Conservation (phyloP, 1,284 basidiomycete species). For the Ganoderma leucocontextum region DNA sequence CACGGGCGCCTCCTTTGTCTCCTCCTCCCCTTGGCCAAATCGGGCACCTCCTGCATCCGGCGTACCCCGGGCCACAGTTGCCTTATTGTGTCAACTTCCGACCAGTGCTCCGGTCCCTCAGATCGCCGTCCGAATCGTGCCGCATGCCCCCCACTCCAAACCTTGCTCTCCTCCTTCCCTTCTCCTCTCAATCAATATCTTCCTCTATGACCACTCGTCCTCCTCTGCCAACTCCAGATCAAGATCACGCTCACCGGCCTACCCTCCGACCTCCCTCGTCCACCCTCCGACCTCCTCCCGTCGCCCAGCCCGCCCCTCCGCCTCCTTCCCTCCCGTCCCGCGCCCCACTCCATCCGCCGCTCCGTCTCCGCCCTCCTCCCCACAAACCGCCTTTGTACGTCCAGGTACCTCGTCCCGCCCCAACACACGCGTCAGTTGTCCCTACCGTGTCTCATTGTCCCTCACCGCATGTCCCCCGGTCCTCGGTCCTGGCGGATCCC, state of each 20-base stretch:
- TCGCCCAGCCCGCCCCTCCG: conserved; percentile 9
- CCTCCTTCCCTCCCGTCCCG: conserved; percentile 11
- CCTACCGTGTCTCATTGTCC: too few relatives aligned
- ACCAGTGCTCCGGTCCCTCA: conserved; percentile 9
- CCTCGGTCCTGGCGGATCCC: neutral
- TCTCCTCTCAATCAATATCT: neutral
- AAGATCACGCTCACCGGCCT: conserved; percentile 8
- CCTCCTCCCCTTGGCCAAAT: conserved; percentile 11
- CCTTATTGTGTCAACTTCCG: conserved; percentile 9
- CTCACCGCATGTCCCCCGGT: too few relatives aligned
- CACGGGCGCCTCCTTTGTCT: conserved; percentile 28
- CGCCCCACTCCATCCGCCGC: neutral
- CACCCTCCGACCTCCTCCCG: neutral
- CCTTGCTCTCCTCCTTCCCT: neutral
- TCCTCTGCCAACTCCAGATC: neutral
- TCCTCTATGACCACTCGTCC: neutral
- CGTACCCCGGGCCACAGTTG: conserved; percentile 8
- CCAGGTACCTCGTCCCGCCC: neutral
- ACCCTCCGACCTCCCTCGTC: conserved; percentile 8
- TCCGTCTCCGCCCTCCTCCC: neutral
- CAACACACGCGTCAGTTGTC: neutral
- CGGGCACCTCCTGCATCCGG: conserved; percentile 14
- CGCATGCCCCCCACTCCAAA: neutral
- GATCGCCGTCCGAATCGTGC: conserved; percentile 12
- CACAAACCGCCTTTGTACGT: neutral